Conservation (phyloP, 176 grass and related monocot genomes). For the Metroxylon sagu region DNA sequence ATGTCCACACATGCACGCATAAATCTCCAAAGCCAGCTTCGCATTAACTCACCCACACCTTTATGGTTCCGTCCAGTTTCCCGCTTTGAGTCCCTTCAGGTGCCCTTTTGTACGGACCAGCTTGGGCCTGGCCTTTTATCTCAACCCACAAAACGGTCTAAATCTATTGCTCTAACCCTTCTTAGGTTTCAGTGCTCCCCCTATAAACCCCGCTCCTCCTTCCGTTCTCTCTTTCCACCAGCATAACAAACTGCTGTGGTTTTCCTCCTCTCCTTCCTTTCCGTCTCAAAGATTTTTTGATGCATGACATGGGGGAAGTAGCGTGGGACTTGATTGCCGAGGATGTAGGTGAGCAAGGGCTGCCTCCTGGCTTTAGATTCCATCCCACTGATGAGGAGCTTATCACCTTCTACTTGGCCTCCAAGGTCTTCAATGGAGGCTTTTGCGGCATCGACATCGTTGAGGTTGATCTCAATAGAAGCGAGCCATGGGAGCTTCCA, state of each 20-base stretch:
- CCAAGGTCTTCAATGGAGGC: conserved; percentile 89
- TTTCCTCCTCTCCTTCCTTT: background rate
- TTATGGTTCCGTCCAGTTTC: conserved; percentile 39
- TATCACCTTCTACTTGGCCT: conserved; percentile 78
- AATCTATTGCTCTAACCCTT: conserved; percentile 7
- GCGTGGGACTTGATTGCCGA: conserved; percentile 70
- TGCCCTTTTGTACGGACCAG: conserved; percentile 1
- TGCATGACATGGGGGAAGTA: conserved; percentile 50
- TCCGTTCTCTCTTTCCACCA: conserved; percentile 17
- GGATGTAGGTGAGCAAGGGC: conserved; percentile 60
- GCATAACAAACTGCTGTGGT: too few species aligned
- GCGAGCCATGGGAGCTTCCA: conserved; percentile 95
- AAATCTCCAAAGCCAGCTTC: conserved; percentile 26
- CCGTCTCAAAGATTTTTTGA: background rate
- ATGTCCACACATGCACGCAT: conserved; percentile 45
- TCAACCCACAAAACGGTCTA: background rate
- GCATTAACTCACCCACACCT: conserved; percentile 23
- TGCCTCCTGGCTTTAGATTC: conserved; percentile 90
- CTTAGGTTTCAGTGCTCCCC: conserved; percentile 42
- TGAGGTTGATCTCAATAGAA: conserved; percentile 90
- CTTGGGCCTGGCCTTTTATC: too few species aligned
- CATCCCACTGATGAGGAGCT: conserved; percentile 98
- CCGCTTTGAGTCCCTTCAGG: conserved; percentile 54
- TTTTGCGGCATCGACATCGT: conserved; percentile 71
- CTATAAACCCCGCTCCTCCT: conserved; percentile 35